These are phyloP conservation scores for Arctostaphylos glauca DNA, from an alignment of 148 eudicot species.

Conservation along the genomic window DNA sequence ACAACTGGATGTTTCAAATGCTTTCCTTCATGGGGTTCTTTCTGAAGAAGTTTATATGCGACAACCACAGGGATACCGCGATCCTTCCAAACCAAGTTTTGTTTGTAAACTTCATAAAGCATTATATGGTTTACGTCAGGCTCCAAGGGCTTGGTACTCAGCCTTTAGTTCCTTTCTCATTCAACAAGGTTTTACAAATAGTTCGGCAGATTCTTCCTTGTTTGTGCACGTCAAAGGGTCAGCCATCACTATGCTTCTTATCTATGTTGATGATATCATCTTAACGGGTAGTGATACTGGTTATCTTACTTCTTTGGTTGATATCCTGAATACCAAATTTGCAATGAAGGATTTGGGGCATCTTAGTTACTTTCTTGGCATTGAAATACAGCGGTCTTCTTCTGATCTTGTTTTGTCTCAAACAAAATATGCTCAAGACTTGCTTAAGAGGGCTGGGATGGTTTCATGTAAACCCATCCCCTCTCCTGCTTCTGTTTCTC, in stretches of 20 bases:
- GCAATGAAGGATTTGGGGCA: background rate
- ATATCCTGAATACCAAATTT: background rate
- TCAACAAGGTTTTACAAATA: background rate
- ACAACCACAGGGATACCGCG: background rate
- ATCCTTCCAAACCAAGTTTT: background rate
- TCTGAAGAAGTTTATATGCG: background rate
- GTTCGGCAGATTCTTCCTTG: background rate
- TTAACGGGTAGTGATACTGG: background rate
- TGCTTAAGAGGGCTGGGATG: too few relatives aligned
- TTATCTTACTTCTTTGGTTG: background rate
- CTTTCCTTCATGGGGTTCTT: background rate
- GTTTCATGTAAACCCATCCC: too few relatives aligned
- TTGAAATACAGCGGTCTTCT: background rate
- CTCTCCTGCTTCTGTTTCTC: too few relatives aligned
- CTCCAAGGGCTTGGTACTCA: background rate
- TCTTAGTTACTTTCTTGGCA: background rate
- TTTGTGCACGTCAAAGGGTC: background rate
- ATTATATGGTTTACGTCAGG: background rate
- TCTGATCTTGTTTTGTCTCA: too few relatives aligned
- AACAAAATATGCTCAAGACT: too few relatives aligned
- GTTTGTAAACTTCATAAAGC: background rate
- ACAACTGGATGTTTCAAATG: background rate
- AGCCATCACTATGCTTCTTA: background rate
- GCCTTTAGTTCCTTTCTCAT: background rate
- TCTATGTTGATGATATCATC: background rate